A percentile compares a stretch with the other conserved stretches of the same genome.
These are phyloP conservation scores for Rubroboletus satanas DNA, from an alignment of 768 basidiomycete species.

Conservation along the genomic window DNA sequence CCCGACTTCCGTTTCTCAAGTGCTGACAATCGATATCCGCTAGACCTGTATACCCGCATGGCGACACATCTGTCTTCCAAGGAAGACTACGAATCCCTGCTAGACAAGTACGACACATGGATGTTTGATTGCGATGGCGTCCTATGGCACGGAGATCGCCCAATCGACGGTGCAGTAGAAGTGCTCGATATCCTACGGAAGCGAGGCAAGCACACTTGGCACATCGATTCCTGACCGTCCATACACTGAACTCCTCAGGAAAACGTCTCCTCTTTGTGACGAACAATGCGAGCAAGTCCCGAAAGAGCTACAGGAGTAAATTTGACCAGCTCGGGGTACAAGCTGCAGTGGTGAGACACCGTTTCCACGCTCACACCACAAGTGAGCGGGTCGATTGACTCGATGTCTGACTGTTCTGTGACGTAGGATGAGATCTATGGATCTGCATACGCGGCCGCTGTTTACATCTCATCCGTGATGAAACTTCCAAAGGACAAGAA, in stretches of 20 bases:
- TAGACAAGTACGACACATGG: constrained; percentile 85
- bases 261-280: constrained; percentile 90
- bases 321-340: constrained; percentile 88
- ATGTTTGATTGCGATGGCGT: constrained; percentile 97
- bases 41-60: constrained; percentile 22
- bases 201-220: constrained; percentile 51
- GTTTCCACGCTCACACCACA: not conserved
- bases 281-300: constrained; percentile 94
- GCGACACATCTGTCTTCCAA: constrained; percentile 28
- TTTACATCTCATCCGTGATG: constrained; percentile 84
- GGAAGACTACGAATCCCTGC: constrained; percentile 45
- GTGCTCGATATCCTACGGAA: constrained; percentile 70
- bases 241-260: constrained; percentile 38
- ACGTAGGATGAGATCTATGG: constrained; percentile 92
- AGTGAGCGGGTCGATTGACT: not conserved
- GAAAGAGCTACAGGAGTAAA: constrained; percentile 82
- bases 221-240: constrained; percentile 1
- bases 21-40: constrained; percentile 2
- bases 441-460: constrained; percentile 83
- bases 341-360: constrained; percentile 68
- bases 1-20: not conserved
- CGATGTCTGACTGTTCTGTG: not conserved
- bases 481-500: constrained; percentile 88
- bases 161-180: constrained; percentile 74
- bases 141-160: constrained; percentile 79